Percentiles rank a stretch among this genome's conserved stretches.
Evolutionary conservation across 2,329 filamentous ascomycete species (phyloP).

Genomic region (Trichoderma brevicompactum): DNA sequence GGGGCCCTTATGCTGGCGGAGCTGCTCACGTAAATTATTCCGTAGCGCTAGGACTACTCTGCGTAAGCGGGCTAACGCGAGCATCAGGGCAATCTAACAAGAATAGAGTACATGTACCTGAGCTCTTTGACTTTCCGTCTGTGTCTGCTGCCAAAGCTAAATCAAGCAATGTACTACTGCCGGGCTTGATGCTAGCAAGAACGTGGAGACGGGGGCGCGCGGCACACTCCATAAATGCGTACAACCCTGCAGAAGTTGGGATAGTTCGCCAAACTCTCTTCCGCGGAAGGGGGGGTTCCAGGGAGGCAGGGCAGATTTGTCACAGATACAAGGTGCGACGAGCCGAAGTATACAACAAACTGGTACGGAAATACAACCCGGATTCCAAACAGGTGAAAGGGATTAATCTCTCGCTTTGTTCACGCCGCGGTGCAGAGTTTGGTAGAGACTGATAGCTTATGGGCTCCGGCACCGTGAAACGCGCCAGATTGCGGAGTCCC

Average conservation of each 20-base stretch:
- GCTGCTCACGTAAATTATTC: neutral
- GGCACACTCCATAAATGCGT: too few relatives aligned
- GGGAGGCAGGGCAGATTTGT: slow-evolving; percentile 15
- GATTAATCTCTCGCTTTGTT: neutral
- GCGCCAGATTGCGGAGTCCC: neutral
- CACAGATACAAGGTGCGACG: slow-evolving; percentile 23
- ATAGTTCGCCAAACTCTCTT: neutral
- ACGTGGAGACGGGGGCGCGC: too few relatives aligned
- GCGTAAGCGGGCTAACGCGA: too few relatives aligned
- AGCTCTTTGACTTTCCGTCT: neutral
- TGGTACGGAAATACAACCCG: neutral
- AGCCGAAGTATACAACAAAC: slow-evolving; percentile 13
- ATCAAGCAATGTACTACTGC: neutral
- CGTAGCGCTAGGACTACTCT: neutral
- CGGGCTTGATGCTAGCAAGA: slow-evolving; percentile 1
- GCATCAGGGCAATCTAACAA: neutral
- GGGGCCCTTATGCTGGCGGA: too few relatives aligned
- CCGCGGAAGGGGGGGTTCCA: neutral
- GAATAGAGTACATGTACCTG: slow-evolving; percentile 5
- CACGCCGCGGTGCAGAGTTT: slow-evolving; percentile 11
- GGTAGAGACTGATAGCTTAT: neutral
- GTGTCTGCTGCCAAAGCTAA: neutral
- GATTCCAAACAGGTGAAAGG: neutral
- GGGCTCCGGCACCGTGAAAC: slow-evolving; percentile 1
- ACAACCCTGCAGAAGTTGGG: too few relatives aligned